Evolutionary conservation across 495 filamentous ascomycete genomes (phyloP), one percentile per base, ranked within the genome.

Genomic region (Hapsidospora chrysogenum): DNA sequence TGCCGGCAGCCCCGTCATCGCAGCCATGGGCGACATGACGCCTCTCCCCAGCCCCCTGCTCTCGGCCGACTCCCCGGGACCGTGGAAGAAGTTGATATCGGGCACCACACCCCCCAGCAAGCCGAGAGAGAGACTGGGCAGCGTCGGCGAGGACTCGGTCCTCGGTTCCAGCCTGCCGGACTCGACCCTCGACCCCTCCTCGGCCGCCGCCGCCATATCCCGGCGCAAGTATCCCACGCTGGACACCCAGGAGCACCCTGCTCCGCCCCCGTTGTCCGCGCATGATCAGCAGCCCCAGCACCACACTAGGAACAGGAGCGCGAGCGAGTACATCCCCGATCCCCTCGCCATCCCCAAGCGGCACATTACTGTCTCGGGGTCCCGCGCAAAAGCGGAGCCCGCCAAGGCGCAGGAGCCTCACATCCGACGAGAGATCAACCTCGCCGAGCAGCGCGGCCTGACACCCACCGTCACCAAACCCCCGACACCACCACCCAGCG

Each of bases 21-120:
- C 75, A 38, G 81, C 85, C 14, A 76, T 94, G 72, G 71, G 72
- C 26, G 84, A 94, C 47, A 76, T 97, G 38, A 97, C 89, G 3
- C 89, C 89, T 34, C 56, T 97, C 16, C 89, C 89, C 9, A 95
- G 89, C 4, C 89, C 89, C 6, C 67, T 95, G 26, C 61, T 81
- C 38, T 67, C 68, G 6, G 60, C 60, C 39, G 76, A 78, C 29
- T 83, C 80, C 6, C 80, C 86, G n/a, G 69, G 68, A 4, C 75
- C 75, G 15, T 80, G 78, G 76, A 72, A 61, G 46, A 61, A 57
- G 45, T 51, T 70, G 14, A 41, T 17, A 38, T 25, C 37, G 39
- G 36, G 41, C 38, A 28, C 37, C 23, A 29, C 38, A 36, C 35
- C 41, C 43, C 31, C 39, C 44, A 13, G 40, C 39, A 9, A 44